Conservation (phyloP, 805 yeast genomes). For the Torulaspora delbrueckii region DNA sequence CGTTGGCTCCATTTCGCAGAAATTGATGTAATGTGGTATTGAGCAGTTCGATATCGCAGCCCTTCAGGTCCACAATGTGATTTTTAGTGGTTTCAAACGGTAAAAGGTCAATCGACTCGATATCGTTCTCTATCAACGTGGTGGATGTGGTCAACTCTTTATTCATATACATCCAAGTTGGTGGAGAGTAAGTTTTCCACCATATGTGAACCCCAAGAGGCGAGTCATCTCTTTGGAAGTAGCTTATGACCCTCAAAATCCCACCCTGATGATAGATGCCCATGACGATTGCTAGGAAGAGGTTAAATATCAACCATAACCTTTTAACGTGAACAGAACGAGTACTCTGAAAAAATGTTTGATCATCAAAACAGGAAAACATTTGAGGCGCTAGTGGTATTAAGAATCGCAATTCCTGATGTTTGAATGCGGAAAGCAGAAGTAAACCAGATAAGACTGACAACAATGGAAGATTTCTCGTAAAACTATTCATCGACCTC, state of each 20-base stretch:
- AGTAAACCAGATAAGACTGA: conserved; percentile 58
- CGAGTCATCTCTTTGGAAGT: background rate
- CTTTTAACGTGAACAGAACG: conserved; percentile 21
- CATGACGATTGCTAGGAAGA: conserved; percentile 55
- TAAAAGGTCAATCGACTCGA: conserved; percentile 21
- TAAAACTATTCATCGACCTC: background rate
- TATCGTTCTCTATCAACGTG: conserved; percentile 18
- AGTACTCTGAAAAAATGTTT: conserved; percentile 20
- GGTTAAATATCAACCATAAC: conserved; percentile 63
- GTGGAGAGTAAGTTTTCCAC: conserved; percentile 96
- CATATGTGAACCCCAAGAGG: conserved; percentile 50
- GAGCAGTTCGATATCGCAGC: conserved; percentile 36
- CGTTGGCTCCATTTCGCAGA: conserved; percentile 4
- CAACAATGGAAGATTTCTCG: conserved; percentile 46
- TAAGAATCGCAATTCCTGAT: conserved; percentile 89
- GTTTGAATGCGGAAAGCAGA: conserved; percentile 69
- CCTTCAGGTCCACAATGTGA: conserved; percentile 45
- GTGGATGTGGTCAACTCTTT: conserved; percentile 23
- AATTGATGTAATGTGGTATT: conserved; percentile 20
- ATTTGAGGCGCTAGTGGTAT: conserved; percentile 71
- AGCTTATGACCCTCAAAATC: conserved; percentile 51
- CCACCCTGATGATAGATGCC: conserved; percentile 92
- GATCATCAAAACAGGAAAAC: conserved; percentile 49
- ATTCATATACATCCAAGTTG: conserved; percentile 66
- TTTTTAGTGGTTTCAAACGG: conserved; percentile 14